Evolutionary conservation across 768 basidiomycete species (phyloP), one percentile per base, ranked within the genome.

Genomic region (Butyriboletus loyo): DNA sequence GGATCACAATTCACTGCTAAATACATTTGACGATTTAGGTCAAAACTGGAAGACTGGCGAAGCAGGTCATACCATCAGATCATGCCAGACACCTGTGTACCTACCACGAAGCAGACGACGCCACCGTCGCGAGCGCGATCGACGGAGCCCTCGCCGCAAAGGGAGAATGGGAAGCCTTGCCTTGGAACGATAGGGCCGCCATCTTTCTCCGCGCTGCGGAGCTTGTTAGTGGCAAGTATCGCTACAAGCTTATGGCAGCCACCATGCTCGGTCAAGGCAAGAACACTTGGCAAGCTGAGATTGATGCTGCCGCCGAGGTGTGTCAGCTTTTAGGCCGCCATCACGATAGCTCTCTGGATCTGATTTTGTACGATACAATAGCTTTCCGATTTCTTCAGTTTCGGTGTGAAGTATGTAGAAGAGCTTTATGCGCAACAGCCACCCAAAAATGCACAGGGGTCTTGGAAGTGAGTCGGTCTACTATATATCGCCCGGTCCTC

Each of bases 231-330:
- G 92, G 91, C 49, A 99, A 98, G 78, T 97, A 98, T 70, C 80
- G 97, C 58, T 96, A 95, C 76, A 87, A 87, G 73, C 77, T 99
- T 42, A 79, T 98, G 74, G 97, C 97, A 37, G 94, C 96, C 36
- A 98, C 96, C 39, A 97, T 99, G 73, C 78, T 99, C 42, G 97
- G 97, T 15, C 97, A 99, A 74, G 97, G 97, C 37, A 99, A 99
- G 84, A 99, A 98, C 68, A 87, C 81, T 15, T 99, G 97, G 97
- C 97, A 99, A 75, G 97, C 97, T 15, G 97, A 99, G 78, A 98
- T 99, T 57, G 97, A 99, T 69, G 92, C 97, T 49, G 97, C 94
- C 17, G 96, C 97, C 5, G 97, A 99, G 86, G 92, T 92, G 52
- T 38, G 81, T 68, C 11, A 11, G 34, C 37, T 46, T 35, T 35